Base-by-base conservation (phyloP, 2,329 filamentous ascomycete genomes). In the Hypoxylon sp. region DNA sequence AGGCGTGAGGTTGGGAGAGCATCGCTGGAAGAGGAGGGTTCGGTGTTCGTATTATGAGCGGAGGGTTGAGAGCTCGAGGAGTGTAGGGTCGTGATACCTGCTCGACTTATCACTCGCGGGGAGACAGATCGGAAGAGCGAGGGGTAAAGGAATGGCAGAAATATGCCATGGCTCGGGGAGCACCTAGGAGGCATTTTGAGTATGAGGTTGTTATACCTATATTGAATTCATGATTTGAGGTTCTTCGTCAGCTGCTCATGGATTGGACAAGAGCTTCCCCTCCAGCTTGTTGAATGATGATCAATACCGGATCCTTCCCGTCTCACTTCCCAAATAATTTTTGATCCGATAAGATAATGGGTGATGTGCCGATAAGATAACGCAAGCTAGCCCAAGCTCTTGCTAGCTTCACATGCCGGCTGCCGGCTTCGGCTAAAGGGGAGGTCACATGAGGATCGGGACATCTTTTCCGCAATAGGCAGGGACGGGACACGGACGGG, bases 1-100 rank as follows among this genome's bases (percentile, higher is more conserved):
- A 98, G 87, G 69, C 90, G 91, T 4, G 88, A 86, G 45, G 79
- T 76, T 28, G 82, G 80, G 11, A 84, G 76, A 50, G 78, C 74
- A 69, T 80, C 80, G 65, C 71, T 80, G 53, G 73, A 71, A 45
- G 73, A 69, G 62, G 75, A 76, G 71, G 65, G 62, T 34, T 71
- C 72, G 63, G 74, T 77, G 61, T 69, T 73, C 60, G n/a, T 62
- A 41, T 38, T 61, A 9, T 52, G 63, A 66, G 60, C 67, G 65
- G 43, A 69, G 61, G 71, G 64, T 53, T 58, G 61, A 57, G 68
- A 60, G 65, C 43, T 64, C 45, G 72, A 68, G 45, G 63, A 70
- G 69, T 73, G 71, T 50, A 72, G 69, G 60, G 71, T 69, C 48
- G 75, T 74, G 63, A 77, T 60, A 19, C 66, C 49, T 28, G 73